Percentiles rank a stretch among this genome's conserved stretches.
phyloP scores from a whole-genome alignment of 192 early-diverging fungal genomes.

The Piromyces sp. region DNA sequence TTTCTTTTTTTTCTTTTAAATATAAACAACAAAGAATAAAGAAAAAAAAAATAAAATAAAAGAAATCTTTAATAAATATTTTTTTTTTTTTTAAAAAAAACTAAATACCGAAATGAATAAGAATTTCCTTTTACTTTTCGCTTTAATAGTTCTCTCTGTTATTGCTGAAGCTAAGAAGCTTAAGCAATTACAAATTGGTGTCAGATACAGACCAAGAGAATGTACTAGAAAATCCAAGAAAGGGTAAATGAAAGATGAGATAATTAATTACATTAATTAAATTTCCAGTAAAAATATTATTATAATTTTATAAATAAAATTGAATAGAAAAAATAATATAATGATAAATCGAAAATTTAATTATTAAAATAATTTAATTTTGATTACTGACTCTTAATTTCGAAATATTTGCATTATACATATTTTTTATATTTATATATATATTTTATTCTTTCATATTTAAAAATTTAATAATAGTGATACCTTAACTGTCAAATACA shows the following conservation, averaged over 20 bases:
- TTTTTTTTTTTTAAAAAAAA: too few relatives aligned
- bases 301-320: too few relatives aligned
- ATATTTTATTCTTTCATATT: background rate
- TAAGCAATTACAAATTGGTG: background rate
- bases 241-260: background rate
- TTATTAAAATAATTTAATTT: too few relatives aligned
- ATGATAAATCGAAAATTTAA: too few relatives aligned
- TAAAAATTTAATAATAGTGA: background rate
- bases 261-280: too few relatives aligned
- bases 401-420: too few relatives aligned
- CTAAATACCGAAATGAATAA: background rate
- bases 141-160: background rate
- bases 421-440: too few relatives aligned
- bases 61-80: too few relatives aligned
- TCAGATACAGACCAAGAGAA: background rate
- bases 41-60: too few relatives aligned
- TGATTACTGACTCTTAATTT: too few relatives aligned
- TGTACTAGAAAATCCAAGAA: background rate
- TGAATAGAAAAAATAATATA: too few relatives aligned
- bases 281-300: too few relatives aligned
- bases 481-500: background rate
- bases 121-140: background rate
- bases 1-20: background rate
- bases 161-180: background rate
- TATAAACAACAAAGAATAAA: background rate